Base-by-base conservation (phyloP, 176 grass and related monocot genomes). In the Ensete glaucum region DNA sequence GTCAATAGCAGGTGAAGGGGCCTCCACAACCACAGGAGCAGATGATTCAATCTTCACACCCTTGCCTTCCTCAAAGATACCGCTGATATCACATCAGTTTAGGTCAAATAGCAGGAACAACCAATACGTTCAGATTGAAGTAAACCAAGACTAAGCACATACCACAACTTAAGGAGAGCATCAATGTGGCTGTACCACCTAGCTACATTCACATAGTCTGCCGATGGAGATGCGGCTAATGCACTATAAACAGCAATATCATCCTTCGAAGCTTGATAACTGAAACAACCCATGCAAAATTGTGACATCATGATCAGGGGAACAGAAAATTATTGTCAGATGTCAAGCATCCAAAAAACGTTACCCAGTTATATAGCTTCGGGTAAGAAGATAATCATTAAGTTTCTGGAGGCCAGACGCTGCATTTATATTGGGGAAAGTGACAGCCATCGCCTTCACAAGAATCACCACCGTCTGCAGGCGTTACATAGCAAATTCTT, bases 181-280 rank as follows among this genome's bases (percentile, higher is more conserved):
- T 98, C 88, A 74, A 98, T 91, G 80, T 98, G 95, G 60, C 13
- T 77, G 66, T 81, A 98, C 95, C 95, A 98, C 84, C 95, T 98
- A 17, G 84, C 53, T 9, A 81, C 86, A 52, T 98, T 98, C 71
- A 73, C 78, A 77, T 87, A 94, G 55, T 91, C 85, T 0, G 82
- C 67, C 5, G 90, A 85, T 9, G 95, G 95, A 57, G 78, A 34
- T 3, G 86, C 14, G 26, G 80, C 73, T 54, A 94, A 77, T 50
- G 79, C 83, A 12, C 82, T 73, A 65, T 91, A 87, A 60, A 94
- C 86, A 87, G 88, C 84, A 78, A 98, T 20, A 58, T 98, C 95
- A 91, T 98, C 95, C 80, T 98, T 98, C 9, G 95, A 98, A 54
- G 95, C 95, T 91, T 93, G 90, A 80, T 91, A 98, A 9, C 95